Conservation (phyloP, 495 filamentous ascomycete genomes). For the Podospora conica region DNA sequence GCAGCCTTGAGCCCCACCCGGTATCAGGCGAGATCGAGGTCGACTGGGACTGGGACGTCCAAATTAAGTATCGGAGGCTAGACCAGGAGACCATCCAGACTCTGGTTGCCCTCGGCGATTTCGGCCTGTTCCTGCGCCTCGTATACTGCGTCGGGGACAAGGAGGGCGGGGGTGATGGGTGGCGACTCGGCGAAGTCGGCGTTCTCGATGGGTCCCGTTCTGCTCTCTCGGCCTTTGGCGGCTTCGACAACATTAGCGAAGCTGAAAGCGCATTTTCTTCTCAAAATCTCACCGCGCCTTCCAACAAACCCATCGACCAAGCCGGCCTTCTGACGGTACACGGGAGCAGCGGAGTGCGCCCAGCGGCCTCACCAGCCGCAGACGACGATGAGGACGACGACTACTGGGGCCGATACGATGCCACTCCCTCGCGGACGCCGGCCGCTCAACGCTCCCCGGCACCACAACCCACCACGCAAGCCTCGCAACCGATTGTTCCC, state of each 20-base stretch:
- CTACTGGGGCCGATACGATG: conserved; percentile 94
- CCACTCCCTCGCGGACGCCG: conserved; percentile 72
- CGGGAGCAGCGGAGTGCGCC: conserved; percentile 11
- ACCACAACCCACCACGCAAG: conserved; percentile 28
- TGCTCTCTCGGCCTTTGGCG: conserved; percentile 36
- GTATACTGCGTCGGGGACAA: conserved; percentile 55
- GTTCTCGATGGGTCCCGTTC: conserved; percentile 47
- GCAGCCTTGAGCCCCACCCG: conserved; percentile 79
- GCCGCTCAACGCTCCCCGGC: conserved; percentile 57
- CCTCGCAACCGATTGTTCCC: conserved; percentile 12
- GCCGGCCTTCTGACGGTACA: not conserved
- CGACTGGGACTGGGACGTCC: conserved; percentile 55
- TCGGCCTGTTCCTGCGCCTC: conserved; percentile 47
- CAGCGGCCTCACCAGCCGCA: conserved; percentile 28
- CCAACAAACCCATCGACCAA: conserved; percentile 1
- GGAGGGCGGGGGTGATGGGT: conserved; percentile 62
- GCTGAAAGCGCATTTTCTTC: conserved; percentile 39
- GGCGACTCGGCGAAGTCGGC: conserved; percentile 77
- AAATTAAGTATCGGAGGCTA: conserved; percentile 62
- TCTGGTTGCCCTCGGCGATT: conserved; percentile 49
- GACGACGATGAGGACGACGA: conserved; percentile 77
- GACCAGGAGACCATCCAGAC: conserved; percentile 85
- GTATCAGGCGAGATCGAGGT: conserved; percentile 86
- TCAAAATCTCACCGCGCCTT: conserved; percentile 23
- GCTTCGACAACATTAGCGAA: conserved; percentile 33